These are phyloP conservation scores for Hyaloscypha variabilis DNA, from an alignment of 495 filamentous ascomycete genomes.

Conservation along the genomic window DNA sequence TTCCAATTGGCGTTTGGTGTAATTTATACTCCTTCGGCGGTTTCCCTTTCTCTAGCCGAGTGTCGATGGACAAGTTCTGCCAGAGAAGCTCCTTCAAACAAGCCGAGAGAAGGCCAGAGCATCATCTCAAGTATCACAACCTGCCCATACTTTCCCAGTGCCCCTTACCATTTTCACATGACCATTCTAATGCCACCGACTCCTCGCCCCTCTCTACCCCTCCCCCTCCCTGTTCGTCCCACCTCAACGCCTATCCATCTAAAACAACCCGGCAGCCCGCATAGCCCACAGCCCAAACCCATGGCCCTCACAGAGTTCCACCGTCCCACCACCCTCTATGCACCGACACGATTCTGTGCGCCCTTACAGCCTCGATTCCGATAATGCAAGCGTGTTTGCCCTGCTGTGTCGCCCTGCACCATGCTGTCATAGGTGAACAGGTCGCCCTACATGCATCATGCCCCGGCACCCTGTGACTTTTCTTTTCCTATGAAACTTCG, in stretches of 20 bases:
- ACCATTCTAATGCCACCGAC: neutral
- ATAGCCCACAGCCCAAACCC: neutral
- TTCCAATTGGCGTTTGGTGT: no score
- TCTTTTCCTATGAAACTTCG: neutral
- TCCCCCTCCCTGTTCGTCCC: conserved; percentile 3
- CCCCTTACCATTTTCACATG: neutral
- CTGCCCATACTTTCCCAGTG: neutral
- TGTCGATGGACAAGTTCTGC: no score
- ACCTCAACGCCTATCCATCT: conserved; percentile 1
- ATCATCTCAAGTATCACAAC: neutral
- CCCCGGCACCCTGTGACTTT: neutral
- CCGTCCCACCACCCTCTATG: neutral
- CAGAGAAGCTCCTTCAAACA: no score
- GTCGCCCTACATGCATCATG: neutral
- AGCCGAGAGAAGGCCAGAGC: neutral
- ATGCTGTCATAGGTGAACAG: neutral
- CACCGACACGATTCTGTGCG: conserved; percentile 5
- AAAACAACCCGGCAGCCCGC: neutral
- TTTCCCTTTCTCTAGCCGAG: no score
- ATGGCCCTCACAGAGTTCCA: neutral
- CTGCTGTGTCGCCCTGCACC: neutral
- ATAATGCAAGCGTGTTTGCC: conserved; percentile 8
- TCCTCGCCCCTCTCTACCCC: neutral
- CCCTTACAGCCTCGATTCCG: conserved; percentile 7
- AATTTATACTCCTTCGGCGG: no score